A percentile compares a stretch with the other conserved stretches of the same genome.
Conservation (phyloP, 78 protist species). For the Dictyostelium brefeldianum region DNA sequence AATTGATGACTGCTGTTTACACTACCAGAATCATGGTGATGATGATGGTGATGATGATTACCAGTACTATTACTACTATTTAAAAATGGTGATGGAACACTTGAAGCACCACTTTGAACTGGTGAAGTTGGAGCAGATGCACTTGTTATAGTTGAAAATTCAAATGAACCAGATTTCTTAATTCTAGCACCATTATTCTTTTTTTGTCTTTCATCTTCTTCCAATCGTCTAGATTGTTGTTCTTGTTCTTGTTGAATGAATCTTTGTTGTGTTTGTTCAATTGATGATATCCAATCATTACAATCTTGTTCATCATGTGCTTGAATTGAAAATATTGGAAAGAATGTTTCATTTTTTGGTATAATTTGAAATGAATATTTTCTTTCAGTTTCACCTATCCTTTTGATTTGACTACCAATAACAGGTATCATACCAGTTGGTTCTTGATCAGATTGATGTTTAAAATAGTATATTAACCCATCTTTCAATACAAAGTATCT, state of each 20-base stretch:
- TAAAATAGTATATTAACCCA: constrained; percentile 69
- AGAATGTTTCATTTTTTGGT: constrained; percentile 35
- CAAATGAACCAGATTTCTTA: constrained; percentile 62
- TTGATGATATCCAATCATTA: constrained; percentile 56
- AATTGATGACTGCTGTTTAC: not conserved
- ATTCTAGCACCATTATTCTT: constrained; percentile 53
- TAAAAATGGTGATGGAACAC: not conserved
- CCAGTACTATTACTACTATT: not conserved
- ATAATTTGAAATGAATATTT: constrained; percentile 63
- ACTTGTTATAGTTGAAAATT: constrained; percentile 51
- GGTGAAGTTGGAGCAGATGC: constrained; percentile 76
- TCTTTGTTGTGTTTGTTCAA: constrained; percentile 34
- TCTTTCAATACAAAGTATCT: constrained; percentile 72
- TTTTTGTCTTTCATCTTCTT: constrained; percentile 29
- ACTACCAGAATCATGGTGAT: not conserved
- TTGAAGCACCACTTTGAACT: not conserved
- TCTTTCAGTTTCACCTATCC: constrained; percentile 68
- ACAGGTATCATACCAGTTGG: constrained; percentile 81
- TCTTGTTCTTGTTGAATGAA: not conserved
- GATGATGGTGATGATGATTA: not conserved
- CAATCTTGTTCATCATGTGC: constrained; percentile 61
- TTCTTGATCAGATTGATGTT: constrained; percentile 77
- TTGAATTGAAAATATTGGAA: constrained; percentile 66
- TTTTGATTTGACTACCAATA: constrained; percentile 54
- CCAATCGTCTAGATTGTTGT: constrained; percentile 1